A percentile compares a stretch with the other conserved stretches of the same genome.
Evolutionary conservation across 2,329 filamentous ascomycete genomes (phyloP).

Genomic region (Raffaelea ambrosiae): DNA sequence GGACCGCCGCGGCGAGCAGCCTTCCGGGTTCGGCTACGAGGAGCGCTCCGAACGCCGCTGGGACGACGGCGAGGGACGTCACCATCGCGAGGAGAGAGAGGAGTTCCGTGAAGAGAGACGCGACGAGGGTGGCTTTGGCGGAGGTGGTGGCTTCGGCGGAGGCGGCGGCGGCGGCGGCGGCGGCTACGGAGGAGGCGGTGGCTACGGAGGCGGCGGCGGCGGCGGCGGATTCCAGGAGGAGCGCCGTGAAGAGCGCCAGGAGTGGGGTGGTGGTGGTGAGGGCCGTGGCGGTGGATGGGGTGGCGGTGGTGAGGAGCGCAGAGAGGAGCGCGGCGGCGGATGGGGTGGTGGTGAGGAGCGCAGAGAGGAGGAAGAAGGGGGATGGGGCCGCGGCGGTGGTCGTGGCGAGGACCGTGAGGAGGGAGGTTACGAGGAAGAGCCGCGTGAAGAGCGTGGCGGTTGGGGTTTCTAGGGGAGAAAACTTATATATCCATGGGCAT

Average conservation of each 20-base stretch:
- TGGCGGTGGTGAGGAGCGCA: background rate
- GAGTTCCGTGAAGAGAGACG: background rate
- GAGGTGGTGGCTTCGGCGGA: background rate
- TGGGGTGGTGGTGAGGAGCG: background rate
- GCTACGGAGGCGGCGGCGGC: background rate
- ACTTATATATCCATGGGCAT: too few species aligned
- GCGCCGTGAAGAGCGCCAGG: background rate
- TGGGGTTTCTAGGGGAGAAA: background rate
- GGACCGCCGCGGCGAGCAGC: constrained; percentile 25
- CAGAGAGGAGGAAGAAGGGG: too few species aligned
- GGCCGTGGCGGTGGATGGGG: background rate
- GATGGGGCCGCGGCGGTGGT: too few species aligned
- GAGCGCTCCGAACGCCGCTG: constrained; percentile 46
- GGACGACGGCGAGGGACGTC: constrained; percentile 18
- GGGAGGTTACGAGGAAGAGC: too few species aligned
- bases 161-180: background rate
- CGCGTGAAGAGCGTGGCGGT: background rate
- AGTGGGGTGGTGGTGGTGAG: background rate
- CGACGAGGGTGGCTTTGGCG: background rate
- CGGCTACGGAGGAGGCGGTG: background rate
- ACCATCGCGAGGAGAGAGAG: constrained; percentile 15
- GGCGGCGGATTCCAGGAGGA: background rate
- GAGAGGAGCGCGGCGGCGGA: background rate
- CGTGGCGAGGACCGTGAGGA: too few species aligned
- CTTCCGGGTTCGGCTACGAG: constrained; percentile 46